Evolutionary conservation across 345 rosid genomes (phyloP).

Genomic region (Lepidium aucheri): DNA sequence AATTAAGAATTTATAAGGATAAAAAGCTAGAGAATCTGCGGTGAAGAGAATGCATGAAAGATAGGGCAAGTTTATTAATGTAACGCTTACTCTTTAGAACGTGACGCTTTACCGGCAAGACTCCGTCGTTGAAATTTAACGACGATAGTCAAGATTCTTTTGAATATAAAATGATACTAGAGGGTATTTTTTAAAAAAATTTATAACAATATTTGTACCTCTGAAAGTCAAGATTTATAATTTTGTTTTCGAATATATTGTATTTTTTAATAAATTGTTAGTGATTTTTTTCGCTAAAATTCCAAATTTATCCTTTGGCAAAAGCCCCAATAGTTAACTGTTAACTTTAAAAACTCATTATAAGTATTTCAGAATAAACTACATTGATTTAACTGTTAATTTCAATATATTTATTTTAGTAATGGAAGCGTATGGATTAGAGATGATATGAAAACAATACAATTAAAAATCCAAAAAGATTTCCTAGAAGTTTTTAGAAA

Average conservation of each 20-base stretch:
- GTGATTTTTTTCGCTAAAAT: too few species aligned
- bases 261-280: too few species aligned
- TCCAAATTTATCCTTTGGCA: neutral
- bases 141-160: neutral
- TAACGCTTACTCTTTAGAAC: neutral
- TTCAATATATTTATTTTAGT: too few species aligned
- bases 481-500: too few species aligned
- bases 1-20: neutral
- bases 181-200: neutral
- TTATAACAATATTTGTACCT: too few species aligned
- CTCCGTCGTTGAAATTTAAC: neutral
- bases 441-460: too few species aligned
- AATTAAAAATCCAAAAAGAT: too few species aligned
- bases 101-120: neutral
- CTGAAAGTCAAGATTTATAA: too few species aligned
- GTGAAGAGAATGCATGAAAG: neutral
- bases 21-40: neutral
- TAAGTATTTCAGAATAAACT: too few species aligned
- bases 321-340: neutral
- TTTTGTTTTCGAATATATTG: too few species aligned
- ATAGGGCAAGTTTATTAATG: neutral
- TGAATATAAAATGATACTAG: neutral
- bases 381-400: neutral
- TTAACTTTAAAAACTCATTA: too few species aligned
- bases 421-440: too few species aligned